Evolutionary conservation across 148 eudicot genomes (phyloP), one percentile per base, ranked within the genome.

Genomic region (Camellia sinensis): DNA sequence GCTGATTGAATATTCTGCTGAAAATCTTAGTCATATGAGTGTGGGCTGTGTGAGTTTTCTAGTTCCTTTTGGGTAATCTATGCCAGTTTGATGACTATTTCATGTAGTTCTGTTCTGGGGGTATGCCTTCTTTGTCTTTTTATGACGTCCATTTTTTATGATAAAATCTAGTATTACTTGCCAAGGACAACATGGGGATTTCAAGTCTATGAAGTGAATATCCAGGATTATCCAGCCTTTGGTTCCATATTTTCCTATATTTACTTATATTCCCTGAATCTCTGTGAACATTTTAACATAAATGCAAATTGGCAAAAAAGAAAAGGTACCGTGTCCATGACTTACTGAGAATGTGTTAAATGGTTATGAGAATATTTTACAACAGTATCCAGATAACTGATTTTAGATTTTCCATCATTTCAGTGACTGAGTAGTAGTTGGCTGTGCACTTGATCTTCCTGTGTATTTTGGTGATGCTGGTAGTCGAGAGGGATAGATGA

Each of bases 391-490:
- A 29, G 13, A 21, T 82, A n/a, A 40, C 52, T 66, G 52, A 74
- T 37, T 69, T 44, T 69, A 21, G 14, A 19, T 10, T 48, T 70
- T 81, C 71, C 64, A 15, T 75, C 71, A 65, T 75, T 77, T 67
- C 91, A 96, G 99, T 89, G 99, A 96, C 79, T 87, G 98, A 80
- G 99, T 96, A 67, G 92, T 98, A 69, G 80, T 94, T 77, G 99
- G 99, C 41, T 98, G 99, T 80, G 93, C 95, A 54, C 98, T 96
- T 89, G 99, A 96, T 81, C 98, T 96, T 84, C 99, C 99, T 29
- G 99, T 96, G 46, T 96, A 87, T 82, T 96, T 96, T 84, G 98
- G 99, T 76, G 99, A 96, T 90, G 97, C 99, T 81, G 99, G 99
- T 81, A 96, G 99, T 86, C 93, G 97, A 84, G 99, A 96, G 99